Evolutionary conservation across 352 stramenopile species (phyloP).

Genomic region (Globisporangium abappressorium): DNA sequence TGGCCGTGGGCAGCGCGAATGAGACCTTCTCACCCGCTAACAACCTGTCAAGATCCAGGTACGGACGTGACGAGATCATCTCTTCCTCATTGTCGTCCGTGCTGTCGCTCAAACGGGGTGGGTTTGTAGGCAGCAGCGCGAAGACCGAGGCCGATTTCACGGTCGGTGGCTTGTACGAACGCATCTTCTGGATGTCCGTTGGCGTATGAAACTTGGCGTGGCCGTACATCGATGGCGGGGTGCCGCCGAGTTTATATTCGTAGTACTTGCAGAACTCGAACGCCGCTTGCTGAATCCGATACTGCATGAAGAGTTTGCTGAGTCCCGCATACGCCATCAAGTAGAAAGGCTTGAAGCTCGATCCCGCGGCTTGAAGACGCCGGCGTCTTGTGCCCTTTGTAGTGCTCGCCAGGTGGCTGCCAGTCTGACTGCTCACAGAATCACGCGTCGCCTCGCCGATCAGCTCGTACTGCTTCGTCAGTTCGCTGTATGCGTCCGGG

Average conservation of each 20-base stretch:
- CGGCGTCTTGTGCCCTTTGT: neutral
- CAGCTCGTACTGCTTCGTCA: no score
- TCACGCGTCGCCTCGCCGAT: no score
- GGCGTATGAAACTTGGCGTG: slow-evolving; percentile 3
- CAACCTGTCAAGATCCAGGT: neutral
- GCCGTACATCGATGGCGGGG: slow-evolving; percentile 13
- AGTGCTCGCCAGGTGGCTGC: neutral
- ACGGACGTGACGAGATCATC: neutral
- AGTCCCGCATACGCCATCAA: slow-evolving; percentile 13
- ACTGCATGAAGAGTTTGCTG: slow-evolving; percentile 20
- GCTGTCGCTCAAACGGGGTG: neutral
- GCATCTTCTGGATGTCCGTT: slow-evolving; percentile 5
- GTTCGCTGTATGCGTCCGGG: no score
- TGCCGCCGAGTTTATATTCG: slow-evolving; percentile 19
- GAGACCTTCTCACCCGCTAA: neutral
- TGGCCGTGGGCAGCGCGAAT: neutral
- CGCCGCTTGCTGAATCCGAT: slow-evolving; percentile 17
- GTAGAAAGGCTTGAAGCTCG: slow-evolving; percentile 18
- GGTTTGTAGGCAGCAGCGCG: neutral
- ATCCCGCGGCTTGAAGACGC: neutral
- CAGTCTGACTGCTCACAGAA: no score
- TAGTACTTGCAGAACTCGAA: slow-evolving; percentile 24
- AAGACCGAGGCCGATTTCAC: neutral
- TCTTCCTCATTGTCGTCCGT: neutral
- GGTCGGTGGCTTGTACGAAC: neutral